Evolutionary conservation across 371 early-diverging fungal species (phyloP).

Genomic region (Batrachochytrium dendrobatidis): DNA sequence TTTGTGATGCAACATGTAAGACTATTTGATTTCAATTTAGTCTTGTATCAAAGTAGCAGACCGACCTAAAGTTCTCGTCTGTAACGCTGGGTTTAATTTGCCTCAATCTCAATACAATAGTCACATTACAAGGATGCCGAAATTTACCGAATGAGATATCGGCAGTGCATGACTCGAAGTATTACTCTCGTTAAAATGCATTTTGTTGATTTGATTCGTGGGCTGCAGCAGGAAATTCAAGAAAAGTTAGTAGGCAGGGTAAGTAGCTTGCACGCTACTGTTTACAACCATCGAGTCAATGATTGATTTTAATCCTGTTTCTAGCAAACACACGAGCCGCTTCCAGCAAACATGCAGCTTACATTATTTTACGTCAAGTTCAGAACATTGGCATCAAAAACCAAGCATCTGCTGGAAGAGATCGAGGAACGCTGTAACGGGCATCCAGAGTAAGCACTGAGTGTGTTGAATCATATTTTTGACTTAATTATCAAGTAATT

Average conservation of each 20-base stretch:
- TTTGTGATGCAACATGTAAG: conserved; percentile 70
- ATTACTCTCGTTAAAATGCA: conserved; percentile 86
- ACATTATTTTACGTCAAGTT: conserved; percentile 73
- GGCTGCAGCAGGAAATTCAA: conserved; percentile 53
- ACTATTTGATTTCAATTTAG: not conserved
- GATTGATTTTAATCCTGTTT: not conserved
- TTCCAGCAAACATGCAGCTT: conserved; percentile 24
- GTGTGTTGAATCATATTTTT: not conserved
- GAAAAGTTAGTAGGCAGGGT: conserved; percentile 34
- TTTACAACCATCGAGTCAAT: not conserved
- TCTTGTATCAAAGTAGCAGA: not conserved
- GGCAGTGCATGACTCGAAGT: conserved; percentile 83
- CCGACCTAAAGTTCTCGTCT: not conserved
- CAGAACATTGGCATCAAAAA: conserved; percentile 52
- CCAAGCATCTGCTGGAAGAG: conserved; percentile 58
- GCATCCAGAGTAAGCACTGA: conserved; percentile 59
- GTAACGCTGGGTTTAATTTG: not conserved
- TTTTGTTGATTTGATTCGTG: conserved; percentile 59
- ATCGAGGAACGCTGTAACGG: conserved; percentile 61
- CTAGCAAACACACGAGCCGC: conserved; percentile 10
- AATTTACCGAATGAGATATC: conserved; percentile 80
- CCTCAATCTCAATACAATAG: conserved; percentile 22
- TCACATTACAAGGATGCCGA: conserved; percentile 74
- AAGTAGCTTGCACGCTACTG: conserved; percentile 3
- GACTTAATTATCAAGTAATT: too few species aligned